Evolutionary conservation across 495 filamentous ascomycete species (phyloP).

Genomic region (Antarctomyces pellizariae): DNA sequence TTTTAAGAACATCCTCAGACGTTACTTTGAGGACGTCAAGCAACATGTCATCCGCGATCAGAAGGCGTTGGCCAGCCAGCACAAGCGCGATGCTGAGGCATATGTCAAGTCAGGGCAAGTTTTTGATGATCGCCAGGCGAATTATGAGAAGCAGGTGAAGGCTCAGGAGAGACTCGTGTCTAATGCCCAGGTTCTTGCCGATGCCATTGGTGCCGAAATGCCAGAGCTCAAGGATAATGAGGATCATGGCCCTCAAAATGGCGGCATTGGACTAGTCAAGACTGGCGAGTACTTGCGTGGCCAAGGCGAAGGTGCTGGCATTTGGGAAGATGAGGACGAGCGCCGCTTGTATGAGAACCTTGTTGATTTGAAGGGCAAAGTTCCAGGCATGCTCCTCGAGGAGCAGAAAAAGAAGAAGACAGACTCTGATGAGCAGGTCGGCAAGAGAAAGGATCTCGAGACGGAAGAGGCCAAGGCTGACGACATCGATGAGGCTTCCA

Average conservation of each 20-base stretch:
- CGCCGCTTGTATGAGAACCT: slow-evolving; percentile 94
- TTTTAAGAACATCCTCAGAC: slow-evolving; percentile 67
- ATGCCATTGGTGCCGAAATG: slow-evolving; percentile 82
- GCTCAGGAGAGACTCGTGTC: slow-evolving; percentile 72
- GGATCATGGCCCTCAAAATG: slow-evolving; percentile 35
- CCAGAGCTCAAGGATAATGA: slow-evolving; percentile 74
- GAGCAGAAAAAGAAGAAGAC: slow-evolving; percentile 87
- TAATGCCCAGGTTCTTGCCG: slow-evolving; percentile 79
- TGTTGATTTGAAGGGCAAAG: slow-evolving; percentile 83
- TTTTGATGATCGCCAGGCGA: slow-evolving; percentile 91
- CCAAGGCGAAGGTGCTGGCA: slow-evolving; percentile 78
- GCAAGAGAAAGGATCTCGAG: slow-evolving; percentile 26
- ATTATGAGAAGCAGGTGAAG: slow-evolving; percentile 82
- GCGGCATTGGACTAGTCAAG: slow-evolving; percentile 80
- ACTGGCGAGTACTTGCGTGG: slow-evolving; percentile 81
- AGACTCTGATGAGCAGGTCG: slow-evolving; percentile 40
- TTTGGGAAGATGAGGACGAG: slow-evolving; percentile 98
- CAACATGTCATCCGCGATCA: slow-evolving; percentile 73
- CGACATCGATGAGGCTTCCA: slow-evolving; percentile 60
- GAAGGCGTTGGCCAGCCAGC: slow-evolving; percentile 58
- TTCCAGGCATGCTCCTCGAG: slow-evolving; percentile 79
- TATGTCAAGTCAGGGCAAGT: slow-evolving; percentile 98
- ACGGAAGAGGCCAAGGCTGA: slow-evolving; percentile 29
- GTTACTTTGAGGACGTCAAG: slow-evolving; percentile 90
- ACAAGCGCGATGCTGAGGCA: slow-evolving; percentile 84